Evolutionary conservation across 345 rosid genomes (phyloP).

Genomic region (Pistacia vera): DNA sequence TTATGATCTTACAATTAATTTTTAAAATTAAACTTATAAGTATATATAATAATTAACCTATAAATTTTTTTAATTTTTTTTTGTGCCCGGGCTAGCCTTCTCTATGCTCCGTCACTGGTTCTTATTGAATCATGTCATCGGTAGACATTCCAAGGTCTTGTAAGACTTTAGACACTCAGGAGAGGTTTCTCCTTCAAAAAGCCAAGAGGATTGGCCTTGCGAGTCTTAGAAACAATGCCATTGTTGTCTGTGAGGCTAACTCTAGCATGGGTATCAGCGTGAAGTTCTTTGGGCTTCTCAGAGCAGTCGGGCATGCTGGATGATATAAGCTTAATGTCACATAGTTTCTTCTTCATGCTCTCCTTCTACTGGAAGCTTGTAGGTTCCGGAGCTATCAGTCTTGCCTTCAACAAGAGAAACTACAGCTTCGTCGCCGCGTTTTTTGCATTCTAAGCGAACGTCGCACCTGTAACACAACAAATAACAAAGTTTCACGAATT

Average conservation of each 20-base stretch:
- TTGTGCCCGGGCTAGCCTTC: no score
- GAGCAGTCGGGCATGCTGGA: conserved; percentile 53
- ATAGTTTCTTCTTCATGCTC: conserved; percentile 71
- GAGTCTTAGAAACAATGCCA: conserved; percentile 40
- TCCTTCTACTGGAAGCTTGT: conserved; percentile 51
- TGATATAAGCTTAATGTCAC: conserved; percentile 47
- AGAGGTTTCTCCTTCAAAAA: conserved; percentile 53
- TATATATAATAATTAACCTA: no score
- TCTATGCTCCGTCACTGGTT: neutral
- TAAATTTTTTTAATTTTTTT: no score
- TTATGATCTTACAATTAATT: no score
- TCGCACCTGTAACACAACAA: conserved; percentile 40
- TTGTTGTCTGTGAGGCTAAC: conserved; percentile 52
- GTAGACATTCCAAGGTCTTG: conserved; percentile 58
- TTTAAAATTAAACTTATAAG: no score
- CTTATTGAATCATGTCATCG: conserved; percentile 24
- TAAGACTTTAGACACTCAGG: conserved; percentile 48
- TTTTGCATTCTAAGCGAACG: conserved; percentile 60
- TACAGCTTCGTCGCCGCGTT: conserved; percentile 34
- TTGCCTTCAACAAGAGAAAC: conserved; percentile 40
- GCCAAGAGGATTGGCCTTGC: conserved; percentile 63
- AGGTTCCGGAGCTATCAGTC: conserved; percentile 46
- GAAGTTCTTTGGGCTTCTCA: conserved; percentile 38
- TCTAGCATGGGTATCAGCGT: conserved; percentile 42
- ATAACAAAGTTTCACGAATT: neutral